These are phyloP conservation scores for Dendrobium huoshanense DNA, from an alignment of 106 monocot species.

Conservation along the genomic window DNA sequence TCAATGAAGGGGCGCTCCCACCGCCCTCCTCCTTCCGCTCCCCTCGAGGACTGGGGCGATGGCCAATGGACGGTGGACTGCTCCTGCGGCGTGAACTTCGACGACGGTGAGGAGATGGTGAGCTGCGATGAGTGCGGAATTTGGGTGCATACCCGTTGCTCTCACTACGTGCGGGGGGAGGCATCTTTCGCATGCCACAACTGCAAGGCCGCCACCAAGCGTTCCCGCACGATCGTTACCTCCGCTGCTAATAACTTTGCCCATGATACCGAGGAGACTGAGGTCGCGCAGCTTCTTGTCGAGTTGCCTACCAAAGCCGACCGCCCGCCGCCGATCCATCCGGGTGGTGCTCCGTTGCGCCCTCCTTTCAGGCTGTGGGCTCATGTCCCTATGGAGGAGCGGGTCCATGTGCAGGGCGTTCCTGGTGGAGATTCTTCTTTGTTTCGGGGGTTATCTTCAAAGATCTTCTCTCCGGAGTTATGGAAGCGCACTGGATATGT, in stretches of 20 bases:
- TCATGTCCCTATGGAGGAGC: constrained; percentile 55
- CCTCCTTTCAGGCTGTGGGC: constrained; percentile 53
- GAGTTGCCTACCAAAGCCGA: constrained; percentile 76
- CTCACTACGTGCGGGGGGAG: constrained; percentile 55
- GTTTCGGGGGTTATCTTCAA: constrained; percentile 44
- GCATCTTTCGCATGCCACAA: constrained; percentile 87
- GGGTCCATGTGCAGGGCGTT: constrained; percentile 78
- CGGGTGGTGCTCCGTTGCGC: constrained; percentile 1
- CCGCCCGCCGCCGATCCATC: constrained; percentile 9
- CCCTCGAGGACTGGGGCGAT: constrained; percentile 72
- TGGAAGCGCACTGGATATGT: constrained; percentile 89
- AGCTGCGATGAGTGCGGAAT: constrained; percentile 96
- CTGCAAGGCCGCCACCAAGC: constrained; percentile 36
- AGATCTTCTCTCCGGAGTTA: constrained; percentile 56
- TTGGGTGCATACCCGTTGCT: constrained; percentile 98
- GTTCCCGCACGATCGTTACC: neutral
- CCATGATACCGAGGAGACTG: constrained; percentile 57
- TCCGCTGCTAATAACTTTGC: constrained; percentile 12
- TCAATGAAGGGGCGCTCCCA: constrained; percentile 68
- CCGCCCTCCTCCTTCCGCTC: constrained; percentile 28
- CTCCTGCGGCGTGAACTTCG: constrained; percentile 93
- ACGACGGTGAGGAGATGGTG: constrained; percentile 99
- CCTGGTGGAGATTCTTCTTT: constrained; percentile 66
- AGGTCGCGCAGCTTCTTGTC: constrained; percentile 87
- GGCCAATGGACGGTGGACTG: constrained; percentile 98